Conservation (phyloP, 805 yeast species). For the Yamadazyma laniorum region DNA sequence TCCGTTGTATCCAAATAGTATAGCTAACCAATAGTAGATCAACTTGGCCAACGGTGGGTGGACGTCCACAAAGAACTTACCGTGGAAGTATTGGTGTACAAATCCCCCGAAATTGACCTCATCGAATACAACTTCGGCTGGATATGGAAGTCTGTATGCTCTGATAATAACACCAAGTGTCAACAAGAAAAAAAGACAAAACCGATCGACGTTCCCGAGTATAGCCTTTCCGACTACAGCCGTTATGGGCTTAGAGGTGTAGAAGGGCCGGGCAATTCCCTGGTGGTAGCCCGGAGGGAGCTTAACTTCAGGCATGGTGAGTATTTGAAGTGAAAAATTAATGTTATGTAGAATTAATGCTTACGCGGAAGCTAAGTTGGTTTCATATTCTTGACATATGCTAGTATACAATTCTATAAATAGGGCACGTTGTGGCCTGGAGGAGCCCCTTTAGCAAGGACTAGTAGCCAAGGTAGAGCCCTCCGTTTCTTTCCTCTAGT, state of each 20-base stretch:
- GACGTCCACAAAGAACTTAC: constrained; percentile 65
- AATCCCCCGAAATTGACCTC: constrained; percentile 44
- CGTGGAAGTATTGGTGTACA: constrained; percentile 47
- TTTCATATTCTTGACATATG: too few species aligned
- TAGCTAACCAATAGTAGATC: constrained; percentile 53
- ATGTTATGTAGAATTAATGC: too few species aligned
- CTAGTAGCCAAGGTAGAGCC: constrained; percentile 54
- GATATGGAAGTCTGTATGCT: constrained; percentile 31
- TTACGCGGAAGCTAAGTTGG: too few species aligned
- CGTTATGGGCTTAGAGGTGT: constrained; percentile 22
- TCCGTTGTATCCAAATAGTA: constrained; percentile 53
- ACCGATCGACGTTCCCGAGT: constrained; percentile 18
- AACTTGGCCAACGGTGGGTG: constrained; percentile 72
- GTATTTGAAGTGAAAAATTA: neutral
- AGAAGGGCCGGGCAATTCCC: constrained; percentile 31
- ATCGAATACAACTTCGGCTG: constrained; percentile 46
- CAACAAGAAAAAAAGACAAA: constrained; percentile 20
- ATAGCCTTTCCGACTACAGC: constrained; percentile 13
- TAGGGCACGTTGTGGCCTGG: neutral
- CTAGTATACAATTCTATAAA: neutral
- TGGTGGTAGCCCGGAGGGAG: constrained; percentile 27
- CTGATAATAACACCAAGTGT: constrained; percentile 27
- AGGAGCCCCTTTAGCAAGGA: neutral
- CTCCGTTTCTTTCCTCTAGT: constrained; percentile 74
- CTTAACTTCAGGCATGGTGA: constrained; percentile 3